Evolutionary conservation across 2,329 filamentous ascomycete species (phyloP), one percentile per base, ranked within the genome.

Genomic region (Cladophialophora exuberans): DNA sequence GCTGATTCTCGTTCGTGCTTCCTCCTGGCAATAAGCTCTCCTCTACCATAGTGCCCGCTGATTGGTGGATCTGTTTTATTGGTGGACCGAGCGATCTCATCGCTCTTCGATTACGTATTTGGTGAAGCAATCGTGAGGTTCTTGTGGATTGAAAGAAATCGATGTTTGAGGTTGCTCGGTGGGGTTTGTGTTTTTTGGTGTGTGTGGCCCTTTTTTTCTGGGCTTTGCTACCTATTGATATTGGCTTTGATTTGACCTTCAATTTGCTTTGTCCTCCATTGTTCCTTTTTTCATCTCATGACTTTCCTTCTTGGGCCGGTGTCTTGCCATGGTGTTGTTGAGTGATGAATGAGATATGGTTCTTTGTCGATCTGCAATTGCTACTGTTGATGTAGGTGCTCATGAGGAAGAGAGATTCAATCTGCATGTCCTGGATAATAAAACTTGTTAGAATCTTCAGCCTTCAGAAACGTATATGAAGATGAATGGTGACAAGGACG

Each of bases 171-270:
- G 26, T n/a, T n/a, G n/a, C n/a, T 45, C 17, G n/a, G 11, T 38
- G 9, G 35, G 22, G 6, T 11, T 35, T 35, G 4, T 35, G 2
- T 20, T 10, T 20, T 42, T 25, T 42, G 23, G 17, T 25, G n/a
- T 39, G 26, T 17, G 25, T 44, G 44, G 52, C 52, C 52, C 49
- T 54, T 44, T 42, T 54, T 54, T 46, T 26, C 15, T 41, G 50
- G n/a, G 22, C n/a, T 31, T 30, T 50, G 38, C n/a, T n/a, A n/a
- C n/a, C n/a, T n/a, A n/a, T n/a, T n/a, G n/a, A n/a, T n/a, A 22
- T 42, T 42, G 39, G 15, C 18, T 22, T 13, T 42, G 18, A 10
- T 42, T 42, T 26, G 39, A 13, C 39, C 39, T 42, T 42, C n/a
- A n/a, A n/a, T 42, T 42, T 42, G 39, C 23, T 25, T 11, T 42